A percentile compares a stretch with the other conserved stretches of the same genome.
These are phyloP conservation scores for Alternaria viburni DNA, from an alignment of 2,329 filamentous ascomycete species.

Conservation along the genomic window DNA sequence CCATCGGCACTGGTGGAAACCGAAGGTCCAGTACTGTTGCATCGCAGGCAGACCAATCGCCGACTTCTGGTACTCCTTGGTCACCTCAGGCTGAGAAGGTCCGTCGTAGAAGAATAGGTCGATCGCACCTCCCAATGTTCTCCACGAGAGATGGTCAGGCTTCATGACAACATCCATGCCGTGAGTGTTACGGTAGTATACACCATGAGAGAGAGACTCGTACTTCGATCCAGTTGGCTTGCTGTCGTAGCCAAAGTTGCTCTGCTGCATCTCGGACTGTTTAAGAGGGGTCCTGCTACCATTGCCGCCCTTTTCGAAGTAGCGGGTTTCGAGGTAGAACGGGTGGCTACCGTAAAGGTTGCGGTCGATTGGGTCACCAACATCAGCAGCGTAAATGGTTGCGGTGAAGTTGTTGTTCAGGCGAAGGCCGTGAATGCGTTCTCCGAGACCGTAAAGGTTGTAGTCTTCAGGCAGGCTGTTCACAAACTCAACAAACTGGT, in stretches of 20 bases:
- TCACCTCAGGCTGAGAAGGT: constrained; percentile 71
- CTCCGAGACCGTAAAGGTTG: constrained; percentile 77
- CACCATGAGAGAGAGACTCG: constrained; percentile 73
- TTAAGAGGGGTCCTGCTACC: constrained; percentile 61
- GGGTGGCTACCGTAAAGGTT: constrained; percentile 81
- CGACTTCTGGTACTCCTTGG: constrained; percentile 71
- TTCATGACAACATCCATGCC: constrained; percentile 74
- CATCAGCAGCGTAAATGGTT: constrained; percentile 72
- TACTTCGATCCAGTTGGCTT: constrained; percentile 57
- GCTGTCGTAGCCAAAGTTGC: constrained; percentile 13
- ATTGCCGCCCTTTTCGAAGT: constrained; percentile 64
- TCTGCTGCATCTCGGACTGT: constrained; percentile 55
- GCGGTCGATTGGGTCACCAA: constrained; percentile 66
- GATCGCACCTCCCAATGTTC: constrained; percentile 75
- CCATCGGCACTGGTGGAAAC: constrained; percentile 84
- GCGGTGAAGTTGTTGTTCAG: constrained; percentile 76
- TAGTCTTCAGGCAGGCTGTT: constrained; percentile 72
- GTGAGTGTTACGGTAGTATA: constrained; percentile 79
- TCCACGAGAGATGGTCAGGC: constrained; percentile 72
- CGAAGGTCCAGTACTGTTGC: constrained; percentile 80
- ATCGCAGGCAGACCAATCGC: constrained; percentile 74
- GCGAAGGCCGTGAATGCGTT: constrained; percentile 73
- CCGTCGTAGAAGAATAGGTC: constrained; percentile 83
- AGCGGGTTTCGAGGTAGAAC: constrained; percentile 80
- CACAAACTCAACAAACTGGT: constrained; percentile 78